Base-by-base conservation (phyloP, 108 stramenopile genomes). In the Skeletonema potamos region DNA sequence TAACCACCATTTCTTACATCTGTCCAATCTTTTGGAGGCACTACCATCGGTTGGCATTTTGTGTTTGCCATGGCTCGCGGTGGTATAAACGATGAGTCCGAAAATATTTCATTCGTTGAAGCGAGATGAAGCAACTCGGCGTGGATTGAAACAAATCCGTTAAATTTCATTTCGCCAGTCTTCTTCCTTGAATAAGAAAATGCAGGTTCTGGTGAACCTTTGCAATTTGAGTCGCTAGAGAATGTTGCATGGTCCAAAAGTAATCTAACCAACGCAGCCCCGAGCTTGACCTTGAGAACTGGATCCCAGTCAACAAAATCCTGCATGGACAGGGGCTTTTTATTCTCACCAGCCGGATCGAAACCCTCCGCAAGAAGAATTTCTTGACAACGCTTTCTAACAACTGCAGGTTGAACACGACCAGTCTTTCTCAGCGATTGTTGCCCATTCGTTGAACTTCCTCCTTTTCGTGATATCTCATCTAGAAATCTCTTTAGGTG, bases 21-120 rank as follows among this genome's bases (percentile, higher is more conserved):
- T 1, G 77, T 82, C 98, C 98, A 98, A 22, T 83, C 76, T 32
- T 73, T 73, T 0, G 98, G 98, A 27, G 96, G 95, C 12, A 96
- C 82, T 36, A 97, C 82, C 98, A 98, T 98, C 7, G 98, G 98
- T 37, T 86, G 90, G 60, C 85, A 78, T 17, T 90, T 62, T 27
- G 85, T 90, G 28, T 85, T 86, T 12, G 60, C 58, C 37, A 58
- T 64, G 43, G 68, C 54, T 65, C n/a, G 76, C 66, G 33, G 76
- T 58, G 62, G 80, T 59, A 56, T 71, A 68, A 24, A 71, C 43
- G 43, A 83, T 59, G 41, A 83, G 68, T 36, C 83, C 82, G 34
- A 83, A 32, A 62, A 76, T 6, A 93, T 54, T 11, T 73, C 67
- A 24, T 84, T 74, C 32, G 87, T 68, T 27, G 88, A 48, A 5